Base-by-base conservation (phyloP, 495 filamentous ascomycete genomes). In the Diplogelasinospora grovesii region DNA sequence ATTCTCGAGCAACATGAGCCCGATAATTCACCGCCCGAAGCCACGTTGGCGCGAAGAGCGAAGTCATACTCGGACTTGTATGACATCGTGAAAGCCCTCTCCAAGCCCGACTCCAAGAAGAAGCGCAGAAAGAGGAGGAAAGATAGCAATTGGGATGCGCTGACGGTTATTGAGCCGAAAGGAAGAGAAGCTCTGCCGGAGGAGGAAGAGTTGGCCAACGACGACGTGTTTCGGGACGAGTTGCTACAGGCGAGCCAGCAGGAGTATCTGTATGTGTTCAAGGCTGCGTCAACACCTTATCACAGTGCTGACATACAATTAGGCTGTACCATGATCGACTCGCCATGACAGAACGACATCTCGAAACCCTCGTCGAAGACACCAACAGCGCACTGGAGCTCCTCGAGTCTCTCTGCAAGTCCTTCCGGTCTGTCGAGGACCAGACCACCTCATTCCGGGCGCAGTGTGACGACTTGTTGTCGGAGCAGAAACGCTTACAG, bases 381-480 rank as follows among this genome's bases (percentile, higher is more conserved):
- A 85, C 88, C 3, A 73, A 82, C 37, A 74, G 71, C 4, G 79
- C 87, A 0, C 74, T 97, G 11, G 69, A 79, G 24, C 70, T 87
- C 23, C 71, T 99, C 19, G 77, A 81, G 18, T 77, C 67, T 7
- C 73, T 97, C 19, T 85, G 88, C 38, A 74, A 80, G 49, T 86
- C 87, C 19, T 99, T 97, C 63, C 77, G 75, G 44, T 65, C 81
- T 1, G 93, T 99, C 23, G 87, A 95, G 56, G 70, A 75, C 10
- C 90, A 97, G 64, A 96, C 92, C 1, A 85, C 85, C 13, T 79
- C 82, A 23, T 95, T 99, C 58, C 85, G 88, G 57, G 81, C 82
- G 36, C 87, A 90, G 61, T 97, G 90, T 58, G 86, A 95, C 52
- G 85, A 85, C 11, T 64, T 97, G 1, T 59, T 95, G 18, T 64